Evolutionary conservation across 371 early-diverging fungal genomes (phyloP).

Genomic region (Mucor plumbeus): DNA sequence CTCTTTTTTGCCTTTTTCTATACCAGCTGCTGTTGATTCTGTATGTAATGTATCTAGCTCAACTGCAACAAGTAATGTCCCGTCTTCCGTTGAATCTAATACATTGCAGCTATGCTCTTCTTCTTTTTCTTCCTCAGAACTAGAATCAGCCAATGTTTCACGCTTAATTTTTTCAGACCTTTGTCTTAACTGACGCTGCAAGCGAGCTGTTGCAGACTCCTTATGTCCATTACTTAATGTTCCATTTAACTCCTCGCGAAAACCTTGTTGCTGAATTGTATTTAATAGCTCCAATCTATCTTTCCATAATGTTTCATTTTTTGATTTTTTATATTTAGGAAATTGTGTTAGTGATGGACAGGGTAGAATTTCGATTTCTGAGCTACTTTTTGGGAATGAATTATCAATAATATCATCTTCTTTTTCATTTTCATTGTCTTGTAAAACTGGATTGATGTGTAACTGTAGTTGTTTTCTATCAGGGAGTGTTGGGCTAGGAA

Average conservation of each 20-base stretch:
- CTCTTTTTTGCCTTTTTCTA: neutral
- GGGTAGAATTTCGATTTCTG: slow-evolving; percentile 22
- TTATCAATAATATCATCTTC: neutral
- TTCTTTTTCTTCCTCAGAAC: neutral
- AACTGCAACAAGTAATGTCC: neutral
- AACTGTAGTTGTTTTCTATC: slow-evolving; percentile 9
- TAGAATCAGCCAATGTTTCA: slow-evolving; percentile 8
- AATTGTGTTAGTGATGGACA: slow-evolving; percentile 13
- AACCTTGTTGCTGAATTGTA: slow-evolving; percentile 11
- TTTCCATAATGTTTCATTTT: slow-evolving; percentile 16
- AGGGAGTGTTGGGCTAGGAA: slow-evolving; percentile 21
- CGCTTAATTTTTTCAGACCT: slow-evolving; percentile 19
- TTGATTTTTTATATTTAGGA: slow-evolving; percentile 10
- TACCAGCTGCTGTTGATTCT: neutral
- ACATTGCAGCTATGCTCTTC: neutral
- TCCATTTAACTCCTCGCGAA: slow-evolving; percentile 17
- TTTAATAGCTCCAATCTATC: slow-evolving; percentile 19
- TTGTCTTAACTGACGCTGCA: slow-evolving; percentile 11
- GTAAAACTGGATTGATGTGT: neutral
- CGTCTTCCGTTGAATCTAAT: neutral
- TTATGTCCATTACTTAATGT: neutral
- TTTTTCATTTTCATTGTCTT: neutral
- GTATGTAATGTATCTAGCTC: neutral
- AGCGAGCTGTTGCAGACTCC: slow-evolving; percentile 3
- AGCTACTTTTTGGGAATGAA: neutral